These are phyloP conservation scores for Colletotrichum sp. DNA, from an alignment of 2,329 filamentous ascomycete genomes.

Conservation along the genomic window DNA sequence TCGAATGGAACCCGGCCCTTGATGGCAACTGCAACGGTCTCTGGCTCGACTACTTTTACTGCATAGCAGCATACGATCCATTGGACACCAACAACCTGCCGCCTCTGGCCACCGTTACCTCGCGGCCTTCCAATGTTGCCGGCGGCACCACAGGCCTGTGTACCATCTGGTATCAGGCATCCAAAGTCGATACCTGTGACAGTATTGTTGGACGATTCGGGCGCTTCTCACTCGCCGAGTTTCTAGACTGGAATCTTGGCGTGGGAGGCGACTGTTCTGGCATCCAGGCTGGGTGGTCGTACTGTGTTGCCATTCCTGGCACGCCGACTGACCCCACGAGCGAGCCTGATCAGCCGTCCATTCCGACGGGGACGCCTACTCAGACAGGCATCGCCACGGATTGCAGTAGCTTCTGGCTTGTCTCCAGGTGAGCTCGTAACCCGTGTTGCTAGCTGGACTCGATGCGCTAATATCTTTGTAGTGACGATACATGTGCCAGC, in stretches of 20 bases:
- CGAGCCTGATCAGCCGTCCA: neutral
- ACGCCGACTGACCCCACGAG: neutral
- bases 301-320: neutral
- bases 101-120: neutral
- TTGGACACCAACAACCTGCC: neutral
- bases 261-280: neutral
- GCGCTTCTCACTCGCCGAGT: neutral
- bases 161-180: neutral
- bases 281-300: neutral
- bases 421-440: neutral
- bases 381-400: neutral
- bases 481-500: neutral
- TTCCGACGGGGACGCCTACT: neutral
- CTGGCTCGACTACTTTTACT: slow-evolving; percentile 26
- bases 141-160: neutral
- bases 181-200: neutral
- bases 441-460: neutral
- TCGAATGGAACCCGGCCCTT: slow-evolving; percentile 30
- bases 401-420: neutral
- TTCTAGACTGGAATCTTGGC: neutral
- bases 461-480: neutral
- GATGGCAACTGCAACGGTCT: slow-evolving; percentile 28
- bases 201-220: neutral
- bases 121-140: neutral
- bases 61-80: slow-evolving; percentile 9